A percentile compares a stretch with the other conserved stretches of the same genome.
Conservation (phyloP, 805 yeast genomes). For the Candida caryicola region DNA sequence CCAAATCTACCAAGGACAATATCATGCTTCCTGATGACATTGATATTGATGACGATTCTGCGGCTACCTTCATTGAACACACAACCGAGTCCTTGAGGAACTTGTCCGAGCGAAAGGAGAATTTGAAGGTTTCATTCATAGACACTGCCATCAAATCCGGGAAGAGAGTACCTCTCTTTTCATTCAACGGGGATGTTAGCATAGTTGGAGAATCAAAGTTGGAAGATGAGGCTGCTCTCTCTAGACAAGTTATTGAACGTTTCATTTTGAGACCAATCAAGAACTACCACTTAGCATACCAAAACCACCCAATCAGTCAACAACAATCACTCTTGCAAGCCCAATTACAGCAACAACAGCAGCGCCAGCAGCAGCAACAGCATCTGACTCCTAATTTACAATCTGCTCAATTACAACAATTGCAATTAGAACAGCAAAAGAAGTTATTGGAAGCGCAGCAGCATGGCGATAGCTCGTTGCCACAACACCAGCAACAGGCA, state of each 20-base stretch:
- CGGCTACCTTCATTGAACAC: constrained; percentile 48
- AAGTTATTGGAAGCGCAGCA: constrained; percentile 12
- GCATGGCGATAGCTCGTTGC: constrained; percentile 9
- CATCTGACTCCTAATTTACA: constrained; percentile 15
- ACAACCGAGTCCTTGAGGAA: constrained; percentile 41
- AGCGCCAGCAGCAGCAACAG: constrained; percentile 24
- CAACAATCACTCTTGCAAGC: constrained; percentile 30
- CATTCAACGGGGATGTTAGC: constrained; percentile 36
- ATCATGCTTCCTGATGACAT: constrained; percentile 46
- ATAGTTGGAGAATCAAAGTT: constrained; percentile 31
- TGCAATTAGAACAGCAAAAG: constrained; percentile 29
- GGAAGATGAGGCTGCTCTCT: constrained; percentile 35
- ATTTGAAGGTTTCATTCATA: constrained; percentile 38
- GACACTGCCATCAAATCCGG: constrained; percentile 22
- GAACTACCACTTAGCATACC: constrained; percentile 45
- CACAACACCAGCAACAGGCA: constrained; percentile 14
- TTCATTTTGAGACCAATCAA: constrained; percentile 41
- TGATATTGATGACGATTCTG: constrained; percentile 44
- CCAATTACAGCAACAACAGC: constrained; percentile 27
- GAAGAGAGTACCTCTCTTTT: constrained; percentile 45
- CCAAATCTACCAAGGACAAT: constrained; percentile 29
- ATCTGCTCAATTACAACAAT: constrained; percentile 26
- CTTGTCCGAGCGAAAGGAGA: constrained; percentile 34
- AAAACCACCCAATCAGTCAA: constrained; percentile 40
- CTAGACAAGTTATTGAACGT: constrained; percentile 41